phyloP scores from a whole-genome alignment of 2,329 filamentous ascomycete genomes.

The Ustulina deusta region DNA sequence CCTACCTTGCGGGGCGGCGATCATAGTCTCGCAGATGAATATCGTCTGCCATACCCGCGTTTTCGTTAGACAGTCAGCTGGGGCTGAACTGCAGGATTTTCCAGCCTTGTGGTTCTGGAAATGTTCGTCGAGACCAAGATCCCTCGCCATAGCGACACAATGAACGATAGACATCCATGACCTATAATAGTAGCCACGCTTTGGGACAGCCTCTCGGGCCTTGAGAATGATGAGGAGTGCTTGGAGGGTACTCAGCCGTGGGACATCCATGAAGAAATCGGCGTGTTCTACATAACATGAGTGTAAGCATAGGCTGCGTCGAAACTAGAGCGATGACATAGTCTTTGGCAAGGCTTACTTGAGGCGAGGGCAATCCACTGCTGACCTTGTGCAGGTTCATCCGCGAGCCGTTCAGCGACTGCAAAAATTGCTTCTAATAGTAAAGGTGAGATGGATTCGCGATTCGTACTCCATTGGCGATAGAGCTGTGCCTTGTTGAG shows the following conservation, averaged over 20 bases:
- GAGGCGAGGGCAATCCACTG: slow-evolving; percentile 94
- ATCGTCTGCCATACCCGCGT: slow-evolving; percentile 91
- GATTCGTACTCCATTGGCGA: slow-evolving; percentile 87
- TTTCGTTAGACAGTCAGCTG: slow-evolving; percentile 83
- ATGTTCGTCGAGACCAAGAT: slow-evolving; percentile 90
- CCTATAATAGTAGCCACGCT: slow-evolving; percentile 94
- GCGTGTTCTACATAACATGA: slow-evolving; percentile 74
- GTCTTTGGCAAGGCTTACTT: slow-evolving; percentile 63
- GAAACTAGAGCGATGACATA: background rate
- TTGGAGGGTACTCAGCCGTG: slow-evolving; percentile 90
- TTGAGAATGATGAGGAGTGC: slow-evolving; percentile 89
- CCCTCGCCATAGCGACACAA: slow-evolving; percentile 92
- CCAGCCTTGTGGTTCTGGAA: slow-evolving; percentile 80
- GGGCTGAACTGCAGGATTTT: slow-evolving; percentile 74
- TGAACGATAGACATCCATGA: slow-evolving; percentile 98
- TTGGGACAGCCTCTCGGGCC: slow-evolving; percentile 89
- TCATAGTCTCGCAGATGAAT: slow-evolving; percentile 89
- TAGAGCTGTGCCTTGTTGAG: slow-evolving; percentile 86
- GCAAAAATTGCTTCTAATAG: slow-evolving; percentile 92
- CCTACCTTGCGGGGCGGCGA: slow-evolving; percentile 90
- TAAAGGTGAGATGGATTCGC: slow-evolving; percentile 87
- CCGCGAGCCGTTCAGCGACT: slow-evolving; percentile 84
- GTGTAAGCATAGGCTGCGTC: slow-evolving; percentile 33
- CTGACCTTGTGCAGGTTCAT: slow-evolving; percentile 85
- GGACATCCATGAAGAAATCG: slow-evolving; percentile 92